phyloP scores from a whole-genome alignment of 352 stramenopile genomes.

The Phytophthora parvispora region DNA sequence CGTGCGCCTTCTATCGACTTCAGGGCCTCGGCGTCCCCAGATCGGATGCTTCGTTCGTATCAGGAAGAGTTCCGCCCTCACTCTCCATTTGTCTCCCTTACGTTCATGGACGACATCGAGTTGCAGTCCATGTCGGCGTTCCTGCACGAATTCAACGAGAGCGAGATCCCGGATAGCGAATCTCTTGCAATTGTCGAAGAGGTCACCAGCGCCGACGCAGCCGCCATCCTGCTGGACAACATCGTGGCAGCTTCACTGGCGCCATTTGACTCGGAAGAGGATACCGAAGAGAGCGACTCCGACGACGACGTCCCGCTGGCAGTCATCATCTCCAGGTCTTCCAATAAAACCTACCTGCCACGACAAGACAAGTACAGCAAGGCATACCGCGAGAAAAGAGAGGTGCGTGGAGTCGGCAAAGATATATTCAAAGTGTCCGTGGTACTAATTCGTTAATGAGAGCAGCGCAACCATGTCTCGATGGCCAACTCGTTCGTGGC shows the following conservation, averaged over 20 bases:
- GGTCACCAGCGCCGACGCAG: not conserved
- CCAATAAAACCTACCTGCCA: not conserved
- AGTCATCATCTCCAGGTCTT: not conserved
- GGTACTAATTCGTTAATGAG: not conserved
- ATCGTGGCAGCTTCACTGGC: not conserved
- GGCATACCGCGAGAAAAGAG: slow-evolving; percentile 5
- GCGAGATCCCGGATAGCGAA: not conserved
- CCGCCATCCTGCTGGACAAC: not conserved
- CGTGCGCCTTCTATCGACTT: not conserved
- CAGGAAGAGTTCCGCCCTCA: not conserved
- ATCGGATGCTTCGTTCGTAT: not conserved
- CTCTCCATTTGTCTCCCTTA: not conserved
- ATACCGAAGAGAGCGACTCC: not conserved
- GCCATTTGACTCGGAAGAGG: not conserved
- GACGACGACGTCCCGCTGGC: not conserved
- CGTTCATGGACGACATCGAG: not conserved
- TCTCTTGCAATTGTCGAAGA: not conserved
- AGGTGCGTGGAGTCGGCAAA: not conserved
- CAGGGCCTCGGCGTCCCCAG: not conserved
- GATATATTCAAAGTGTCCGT: not conserved
- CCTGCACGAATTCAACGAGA: not conserved
- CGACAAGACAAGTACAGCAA: slow-evolving; percentile 5
- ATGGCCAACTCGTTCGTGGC: slow-evolving; percentile 17
- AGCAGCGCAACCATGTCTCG: not conserved
- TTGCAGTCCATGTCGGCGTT: not conserved